Conservation (phyloP, 1,284 basidiomycete species). For the Trichosporon coremiiforme region DNA sequence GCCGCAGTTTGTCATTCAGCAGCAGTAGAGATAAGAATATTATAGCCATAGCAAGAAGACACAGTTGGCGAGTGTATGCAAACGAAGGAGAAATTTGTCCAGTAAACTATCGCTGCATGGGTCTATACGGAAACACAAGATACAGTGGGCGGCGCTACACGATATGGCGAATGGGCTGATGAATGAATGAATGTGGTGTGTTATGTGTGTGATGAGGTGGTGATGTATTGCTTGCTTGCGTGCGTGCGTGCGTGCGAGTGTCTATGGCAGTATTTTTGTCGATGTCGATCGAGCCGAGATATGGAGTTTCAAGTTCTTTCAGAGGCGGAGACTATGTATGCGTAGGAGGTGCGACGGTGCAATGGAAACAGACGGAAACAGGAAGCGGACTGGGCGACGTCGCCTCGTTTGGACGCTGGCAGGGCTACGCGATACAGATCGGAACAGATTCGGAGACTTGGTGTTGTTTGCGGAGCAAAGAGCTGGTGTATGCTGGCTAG, state of each 20-base stretch:
- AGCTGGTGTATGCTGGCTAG: no score
- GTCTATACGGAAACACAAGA: constrained; percentile 1
- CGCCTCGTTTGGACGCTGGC: constrained; percentile 1
- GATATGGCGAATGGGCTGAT: constrained; percentile 6
- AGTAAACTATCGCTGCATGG: constrained; percentile 11
- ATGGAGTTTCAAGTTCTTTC: neutral
- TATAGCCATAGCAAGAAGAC: no score
- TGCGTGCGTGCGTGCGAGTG: neutral
- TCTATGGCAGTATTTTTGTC: neutral
- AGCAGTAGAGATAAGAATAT: neutral
- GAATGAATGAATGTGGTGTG: no score
- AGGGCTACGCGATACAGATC: constrained; percentile 5
- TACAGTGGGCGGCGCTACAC: constrained; percentile 12
- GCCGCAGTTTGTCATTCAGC: neutral
- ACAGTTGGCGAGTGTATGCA: neutral
- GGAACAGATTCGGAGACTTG: neutral
- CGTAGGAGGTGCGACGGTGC: neutral
- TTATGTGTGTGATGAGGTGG: neutral
- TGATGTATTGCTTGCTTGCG: neutral
- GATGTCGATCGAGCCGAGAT: no score
- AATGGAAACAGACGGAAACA: constrained; percentile 1
- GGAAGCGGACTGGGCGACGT: neutral
- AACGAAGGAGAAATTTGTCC: neutral
- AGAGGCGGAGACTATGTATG: neutral
- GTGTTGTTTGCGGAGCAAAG: neutral